Percentiles rank a stretch among this genome's conserved stretches.
phyloP scores from a whole-genome alignment of 305 asterid genomes.

The Fraxinus sp. region DNA sequence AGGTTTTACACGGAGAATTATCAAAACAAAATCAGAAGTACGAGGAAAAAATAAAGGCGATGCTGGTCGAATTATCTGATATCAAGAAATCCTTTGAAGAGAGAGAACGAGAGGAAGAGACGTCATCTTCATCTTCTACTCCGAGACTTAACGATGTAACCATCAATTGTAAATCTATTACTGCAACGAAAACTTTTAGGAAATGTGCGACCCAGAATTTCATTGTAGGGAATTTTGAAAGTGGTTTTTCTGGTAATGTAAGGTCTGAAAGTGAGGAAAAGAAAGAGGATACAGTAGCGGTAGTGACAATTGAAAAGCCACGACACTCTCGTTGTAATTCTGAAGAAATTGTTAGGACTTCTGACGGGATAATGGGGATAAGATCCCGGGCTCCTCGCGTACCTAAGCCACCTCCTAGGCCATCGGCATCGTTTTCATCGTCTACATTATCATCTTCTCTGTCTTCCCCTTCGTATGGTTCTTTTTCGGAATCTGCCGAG shows the following conservation, averaged over 20 bases:
- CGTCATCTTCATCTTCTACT: background rate
- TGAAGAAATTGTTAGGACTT: conserved; percentile 37
- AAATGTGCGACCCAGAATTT: conserved; percentile 24
- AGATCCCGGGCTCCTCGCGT: conserved; percentile 45
- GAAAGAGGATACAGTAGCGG: conserved; percentile 26
- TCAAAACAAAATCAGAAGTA: conserved; percentile 31
- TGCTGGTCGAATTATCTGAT: conserved; percentile 30
- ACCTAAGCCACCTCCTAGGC: conserved; percentile 50
- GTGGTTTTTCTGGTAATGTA: background rate
- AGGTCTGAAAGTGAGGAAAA: conserved; percentile 26
- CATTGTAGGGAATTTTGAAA: conserved; percentile 26
- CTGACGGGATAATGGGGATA: conserved; percentile 29
- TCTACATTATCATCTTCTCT: conserved; percentile 35
- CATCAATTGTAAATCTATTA: background rate
- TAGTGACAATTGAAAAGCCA: conserved; percentile 25
- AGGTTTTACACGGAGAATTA: conserved; percentile 38
- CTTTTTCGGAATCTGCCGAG: conserved; percentile 44
- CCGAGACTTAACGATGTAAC: conserved; percentile 18
- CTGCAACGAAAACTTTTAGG: conserved; percentile 25
- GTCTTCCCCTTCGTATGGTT: conserved; percentile 50
- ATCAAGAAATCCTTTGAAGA: conserved; percentile 38
- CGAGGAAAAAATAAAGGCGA: conserved; percentile 26
- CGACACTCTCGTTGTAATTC: conserved; percentile 49
- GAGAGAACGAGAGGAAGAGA: background rate
- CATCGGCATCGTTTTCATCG: conserved; percentile 31